A percentile compares a stretch with the other conserved stretches of the same genome.
Conservation (phyloP, 1,284 basidiomycete genomes). For the Trametes polyzona region DNA sequence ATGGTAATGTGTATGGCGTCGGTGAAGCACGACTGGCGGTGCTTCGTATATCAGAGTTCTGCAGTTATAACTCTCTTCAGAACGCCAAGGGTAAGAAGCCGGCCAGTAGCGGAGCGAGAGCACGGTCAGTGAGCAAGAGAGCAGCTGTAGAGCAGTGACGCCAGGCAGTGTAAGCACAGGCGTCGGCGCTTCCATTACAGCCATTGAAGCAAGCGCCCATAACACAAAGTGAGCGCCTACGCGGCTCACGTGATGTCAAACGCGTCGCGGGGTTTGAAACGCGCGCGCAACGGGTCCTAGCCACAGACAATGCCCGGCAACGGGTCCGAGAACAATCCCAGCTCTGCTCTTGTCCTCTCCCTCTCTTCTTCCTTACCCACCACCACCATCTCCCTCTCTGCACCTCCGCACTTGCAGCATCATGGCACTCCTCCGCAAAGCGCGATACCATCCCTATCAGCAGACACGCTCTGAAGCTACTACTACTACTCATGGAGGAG, state of each 20-base stretch:
- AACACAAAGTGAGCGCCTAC: not conserved
- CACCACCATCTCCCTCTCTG: not conserved
- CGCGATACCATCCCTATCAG: not conserved
- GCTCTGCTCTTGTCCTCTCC: not conserved
- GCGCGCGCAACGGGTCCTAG: conserved; percentile 3
- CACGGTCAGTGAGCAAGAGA: not conserved
- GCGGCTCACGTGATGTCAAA: conserved; percentile 6
- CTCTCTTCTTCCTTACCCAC: not conserved
- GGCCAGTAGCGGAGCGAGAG: not conserved
- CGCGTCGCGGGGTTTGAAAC: conserved; percentile 1
- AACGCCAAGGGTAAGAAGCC: too few species aligned
- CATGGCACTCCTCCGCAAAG: conserved; percentile 1
- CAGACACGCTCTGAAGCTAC: not conserved
- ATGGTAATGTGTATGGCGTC: not conserved
- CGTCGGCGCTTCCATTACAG: too few species aligned
- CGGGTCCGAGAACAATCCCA: too few species aligned
- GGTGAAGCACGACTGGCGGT: too few species aligned
- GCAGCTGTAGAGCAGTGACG: not conserved
- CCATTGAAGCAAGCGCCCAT: not conserved
- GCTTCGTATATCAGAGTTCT: too few species aligned
- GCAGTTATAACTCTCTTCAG: too few species aligned
- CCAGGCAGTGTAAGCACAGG: not conserved
- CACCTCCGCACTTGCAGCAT: not conserved
- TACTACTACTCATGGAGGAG: not conserved
- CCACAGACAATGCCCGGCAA: conserved; percentile 2